These are phyloP conservation scores for Plenodomus lindquistii DNA, from an alignment of 2,329 filamentous ascomycete species.

Conservation along the genomic window DNA sequence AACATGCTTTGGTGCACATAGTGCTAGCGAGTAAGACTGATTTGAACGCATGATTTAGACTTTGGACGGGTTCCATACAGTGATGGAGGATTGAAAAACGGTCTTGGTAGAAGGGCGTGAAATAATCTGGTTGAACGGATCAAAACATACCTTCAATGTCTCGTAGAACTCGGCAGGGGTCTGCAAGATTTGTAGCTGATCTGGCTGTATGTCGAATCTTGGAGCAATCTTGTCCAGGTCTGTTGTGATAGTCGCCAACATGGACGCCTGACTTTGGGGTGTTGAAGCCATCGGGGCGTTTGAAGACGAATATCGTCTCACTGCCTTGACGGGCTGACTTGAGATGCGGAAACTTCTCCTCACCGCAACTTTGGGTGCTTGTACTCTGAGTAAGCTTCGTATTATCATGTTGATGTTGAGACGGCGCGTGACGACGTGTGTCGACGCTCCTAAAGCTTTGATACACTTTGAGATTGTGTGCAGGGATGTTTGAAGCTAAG, in stretches of 20 bases:
- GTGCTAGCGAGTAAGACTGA: too few species aligned
- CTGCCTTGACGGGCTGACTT: conserved; percentile 17
- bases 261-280: conserved; percentile 54
- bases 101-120: background rate
- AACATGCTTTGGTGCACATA: too few species aligned
- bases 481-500: conserved; percentile 15
- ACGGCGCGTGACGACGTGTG: conserved; percentile 4
- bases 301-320: conserved; percentile 41
- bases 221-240: conserved; percentile 90
- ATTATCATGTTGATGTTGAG: conserved; percentile 37
- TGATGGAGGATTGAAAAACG: too few species aligned
- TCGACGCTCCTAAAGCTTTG: conserved; percentile 29
- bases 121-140: background rate
- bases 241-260: conserved; percentile 63
- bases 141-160: conserved; percentile 72
- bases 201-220: conserved; percentile 82
- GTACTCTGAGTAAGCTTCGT: conserved; percentile 32
- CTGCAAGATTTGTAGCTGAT: conserved; percentile 76
- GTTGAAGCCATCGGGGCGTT: conserved; percentile 30
- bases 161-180: conserved; percentile 90
- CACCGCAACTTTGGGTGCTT: conserved; percentile 22
- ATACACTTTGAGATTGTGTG: conserved; percentile 15
- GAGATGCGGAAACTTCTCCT: conserved; percentile 20
- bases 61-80: too few species aligned
- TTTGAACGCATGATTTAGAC: too few species aligned